These are phyloP conservation scores for Aureobasidium sp. DNA, from an alignment of 2,329 filamentous ascomycete species.

Conservation along the genomic window DNA sequence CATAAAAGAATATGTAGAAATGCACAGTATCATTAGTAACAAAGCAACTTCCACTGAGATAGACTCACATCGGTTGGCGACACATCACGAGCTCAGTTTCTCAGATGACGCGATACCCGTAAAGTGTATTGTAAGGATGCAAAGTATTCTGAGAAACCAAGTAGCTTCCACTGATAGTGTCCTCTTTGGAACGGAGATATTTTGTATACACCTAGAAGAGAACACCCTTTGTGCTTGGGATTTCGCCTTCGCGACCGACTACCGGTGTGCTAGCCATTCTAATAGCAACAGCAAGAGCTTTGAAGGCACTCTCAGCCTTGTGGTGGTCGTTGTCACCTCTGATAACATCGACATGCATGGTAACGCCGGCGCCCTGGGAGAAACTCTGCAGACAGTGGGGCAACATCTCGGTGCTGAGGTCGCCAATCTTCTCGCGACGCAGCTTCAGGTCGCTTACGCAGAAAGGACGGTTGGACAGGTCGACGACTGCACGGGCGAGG, in stretches of 20 bases:
- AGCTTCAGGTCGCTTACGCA: conserved; percentile 76
- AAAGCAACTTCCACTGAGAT: too few relatives aligned
- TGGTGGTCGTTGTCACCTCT: conserved; percentile 93
- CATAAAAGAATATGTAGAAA: too few relatives aligned
- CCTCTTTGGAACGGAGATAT: neutral
- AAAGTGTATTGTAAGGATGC: too few relatives aligned
- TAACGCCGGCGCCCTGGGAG: conserved; percentile 79
- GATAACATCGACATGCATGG: conserved; percentile 90
- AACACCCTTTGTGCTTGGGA: conserved; percentile 94
- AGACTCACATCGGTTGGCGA: too few relatives aligned
- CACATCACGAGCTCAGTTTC: too few relatives aligned
- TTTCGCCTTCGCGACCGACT: conserved; percentile 77
- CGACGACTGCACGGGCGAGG: conserved; percentile 84
- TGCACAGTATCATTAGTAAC: too few relatives aligned
- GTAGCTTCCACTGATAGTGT: too few relatives aligned
- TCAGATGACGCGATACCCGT: too few relatives aligned
- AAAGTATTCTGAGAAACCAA: too few relatives aligned
- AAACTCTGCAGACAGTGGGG: conserved; percentile 94
- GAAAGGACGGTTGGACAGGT: conserved; percentile 87
- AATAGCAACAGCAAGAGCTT: conserved; percentile 84
- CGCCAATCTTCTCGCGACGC: conserved; percentile 85
- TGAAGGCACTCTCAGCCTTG: conserved; percentile 92
- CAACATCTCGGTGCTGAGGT: conserved; percentile 92
- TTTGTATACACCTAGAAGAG: conserved; percentile 37
- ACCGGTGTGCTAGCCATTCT: conserved; percentile 66